Conservation (phyloP, 257 asterid genomes). For the Linaria vulgaris region DNA sequence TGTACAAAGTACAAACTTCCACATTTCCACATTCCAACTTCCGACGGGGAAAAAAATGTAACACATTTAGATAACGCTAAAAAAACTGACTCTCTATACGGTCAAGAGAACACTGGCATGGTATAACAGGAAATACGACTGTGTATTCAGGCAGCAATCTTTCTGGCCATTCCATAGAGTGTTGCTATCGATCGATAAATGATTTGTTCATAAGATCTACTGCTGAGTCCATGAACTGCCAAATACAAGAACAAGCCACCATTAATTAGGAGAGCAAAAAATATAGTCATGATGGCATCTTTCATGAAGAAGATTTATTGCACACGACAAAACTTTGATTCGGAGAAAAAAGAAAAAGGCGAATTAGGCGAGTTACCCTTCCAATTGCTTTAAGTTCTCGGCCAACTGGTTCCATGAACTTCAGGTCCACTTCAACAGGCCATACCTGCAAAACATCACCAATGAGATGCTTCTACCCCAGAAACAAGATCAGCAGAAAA, state of each 20-base stretch:
- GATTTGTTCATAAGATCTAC: constrained; percentile 75
- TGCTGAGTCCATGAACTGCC: constrained; percentile 89
- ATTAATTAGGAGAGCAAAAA: constrained; percentile 7
- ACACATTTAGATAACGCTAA: constrained; percentile 5
- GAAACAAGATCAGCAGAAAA: not conserved
- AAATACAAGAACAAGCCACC: constrained; percentile 23
- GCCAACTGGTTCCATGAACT: constrained; percentile 89
- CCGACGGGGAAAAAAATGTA: constrained; percentile 17
- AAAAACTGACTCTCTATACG: not conserved
- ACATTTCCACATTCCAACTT: constrained; percentile 21
- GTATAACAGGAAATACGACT: constrained; percentile 22
- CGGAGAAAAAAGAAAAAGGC: not conserved
- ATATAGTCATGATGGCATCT: not conserved
- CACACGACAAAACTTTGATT: not conserved
- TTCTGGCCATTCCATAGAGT: not conserved
- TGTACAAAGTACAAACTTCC: constrained; percentile 26
- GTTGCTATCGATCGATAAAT: constrained; percentile 56
- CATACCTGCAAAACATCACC: constrained; percentile 55
- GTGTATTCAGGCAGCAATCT: constrained; percentile 17
- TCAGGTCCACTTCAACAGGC: constrained; percentile 89
- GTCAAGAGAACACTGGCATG: constrained; percentile 5
- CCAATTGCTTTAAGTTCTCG: constrained; percentile 80
- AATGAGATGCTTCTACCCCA: too few species aligned
- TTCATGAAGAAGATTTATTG: not conserved
- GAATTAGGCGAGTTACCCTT: constrained; percentile 46